Percentiles rank a stretch among this genome's conserved stretches.
phyloP scores from a whole-genome alignment of 2,329 filamentous ascomycete species.

The Fusarium haematococcum region DNA sequence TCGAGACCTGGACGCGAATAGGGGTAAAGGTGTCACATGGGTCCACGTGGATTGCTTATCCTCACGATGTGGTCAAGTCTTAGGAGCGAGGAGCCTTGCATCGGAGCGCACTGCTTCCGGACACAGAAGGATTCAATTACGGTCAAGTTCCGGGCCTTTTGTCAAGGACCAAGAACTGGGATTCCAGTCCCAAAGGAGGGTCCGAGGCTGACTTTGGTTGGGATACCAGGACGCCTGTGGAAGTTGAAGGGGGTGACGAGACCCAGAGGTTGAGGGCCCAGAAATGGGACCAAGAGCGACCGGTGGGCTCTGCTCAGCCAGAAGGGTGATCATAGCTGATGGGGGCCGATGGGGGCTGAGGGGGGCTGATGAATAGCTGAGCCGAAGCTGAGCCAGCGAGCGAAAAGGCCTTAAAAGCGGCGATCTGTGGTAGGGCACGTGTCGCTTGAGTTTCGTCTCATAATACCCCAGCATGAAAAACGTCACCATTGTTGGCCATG shows the following conservation, averaged over 20 bases:
- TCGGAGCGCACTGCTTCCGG: background rate
- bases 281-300: background rate
- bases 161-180: background rate
- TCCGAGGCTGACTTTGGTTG: background rate
- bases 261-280: constrained; percentile 1
- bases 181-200: background rate
- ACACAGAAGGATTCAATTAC: constrained; percentile 1
- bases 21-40: background rate
- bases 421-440: background rate
- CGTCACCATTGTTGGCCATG: background rate
- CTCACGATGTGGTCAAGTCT: background rate
- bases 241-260: background rate
- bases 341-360: background rate
- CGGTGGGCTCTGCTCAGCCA: background rate
- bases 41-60: background rate
- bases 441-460: constrained; percentile 3
- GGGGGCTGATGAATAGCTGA: constrained; percentile 1
- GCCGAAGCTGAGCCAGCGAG: background rate
- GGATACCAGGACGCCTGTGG: background rate
- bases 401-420: background rate
- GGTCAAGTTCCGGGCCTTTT: constrained; percentile 4
- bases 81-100: background rate
- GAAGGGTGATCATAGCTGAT: background rate
- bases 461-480: background rate
- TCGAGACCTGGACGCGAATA: background rate